Evolutionary conservation across 306 rosid species (phyloP).

Genomic region (apple (Malus domestica)): ASM211411v1 NC_041799.1:35764501-35765000

Average conservation of each 20-base stretch:
- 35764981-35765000: neutral
- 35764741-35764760: slow-evolving; percentile 93
- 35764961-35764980: neutral
- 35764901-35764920: neutral
- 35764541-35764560: slow-evolving; percentile 74
- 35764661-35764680: slow-evolving; percentile 80
- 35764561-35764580: slow-evolving; percentile 25
- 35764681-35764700: slow-evolving; percentile 59
- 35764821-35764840: neutral
- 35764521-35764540: slow-evolving; percentile 84
- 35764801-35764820: neutral
- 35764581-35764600: neutral
- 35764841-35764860: neutral
- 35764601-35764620: slow-evolving; percentile 6
- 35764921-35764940: neutral
- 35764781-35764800: neutral
- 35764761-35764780: slow-evolving; percentile 14
- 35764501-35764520: slow-evolving; percentile 80
- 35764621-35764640: slow-evolving; percentile 29
- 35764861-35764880: neutral
- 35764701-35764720: slow-evolving; percentile 85
- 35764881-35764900: neutral
- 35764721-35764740: slow-evolving; percentile 97
- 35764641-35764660: slow-evolving; percentile 84
- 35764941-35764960: neutral